These are phyloP conservation scores for Xylariaceae sp. DNA, from an alignment of 2,329 filamentous ascomycete species.

Conservation along the genomic window DNA sequence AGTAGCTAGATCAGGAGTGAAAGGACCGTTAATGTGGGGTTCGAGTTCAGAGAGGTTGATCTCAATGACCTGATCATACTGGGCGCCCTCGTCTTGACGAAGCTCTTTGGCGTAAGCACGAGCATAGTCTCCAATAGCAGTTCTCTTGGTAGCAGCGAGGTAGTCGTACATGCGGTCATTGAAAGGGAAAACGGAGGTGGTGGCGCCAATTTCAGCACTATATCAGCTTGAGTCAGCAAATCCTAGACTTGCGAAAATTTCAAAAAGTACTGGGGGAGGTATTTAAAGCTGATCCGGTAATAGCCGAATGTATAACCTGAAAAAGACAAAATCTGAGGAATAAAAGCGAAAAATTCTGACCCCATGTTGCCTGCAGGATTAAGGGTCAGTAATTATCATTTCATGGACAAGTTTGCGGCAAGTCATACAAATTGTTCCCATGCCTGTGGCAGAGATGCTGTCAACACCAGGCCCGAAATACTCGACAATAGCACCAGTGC, in stretches of 20 bases:
- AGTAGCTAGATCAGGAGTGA: constrained; percentile 96
- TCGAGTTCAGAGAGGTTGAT: constrained; percentile 93
- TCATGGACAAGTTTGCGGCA: background rate
- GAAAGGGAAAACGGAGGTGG: constrained; percentile 94
- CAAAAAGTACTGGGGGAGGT: background rate
- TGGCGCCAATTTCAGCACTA: constrained; percentile 71
- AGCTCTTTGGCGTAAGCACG: constrained; percentile 81
- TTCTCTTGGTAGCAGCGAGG: constrained; percentile 83
- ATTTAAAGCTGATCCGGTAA: background rate
- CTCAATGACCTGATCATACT: constrained; percentile 95
- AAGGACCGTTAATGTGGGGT: constrained; percentile 97
- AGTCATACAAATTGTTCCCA: constrained; percentile 65
- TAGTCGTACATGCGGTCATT: constrained; percentile 98
- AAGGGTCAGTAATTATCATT: constrained; percentile 5
- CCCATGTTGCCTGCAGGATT: constrained; percentile 50
- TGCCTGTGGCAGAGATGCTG: constrained; percentile 74
- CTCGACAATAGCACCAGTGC: constrained; percentile 86
- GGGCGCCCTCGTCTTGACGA: constrained; percentile 78
- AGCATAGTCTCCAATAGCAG: constrained; percentile 85
- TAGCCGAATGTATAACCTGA: background rate
- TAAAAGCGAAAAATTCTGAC: constrained; percentile 4
- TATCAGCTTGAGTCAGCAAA: constrained; percentile 18
- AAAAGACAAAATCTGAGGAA: background rate
- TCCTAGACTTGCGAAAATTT: background rate
- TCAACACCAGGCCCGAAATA: constrained; percentile 70